These are phyloP conservation scores for Raphidocelis subcapitata DNA, from an alignment of 139 green algal genomes.

Conservation along the genomic window DNA sequence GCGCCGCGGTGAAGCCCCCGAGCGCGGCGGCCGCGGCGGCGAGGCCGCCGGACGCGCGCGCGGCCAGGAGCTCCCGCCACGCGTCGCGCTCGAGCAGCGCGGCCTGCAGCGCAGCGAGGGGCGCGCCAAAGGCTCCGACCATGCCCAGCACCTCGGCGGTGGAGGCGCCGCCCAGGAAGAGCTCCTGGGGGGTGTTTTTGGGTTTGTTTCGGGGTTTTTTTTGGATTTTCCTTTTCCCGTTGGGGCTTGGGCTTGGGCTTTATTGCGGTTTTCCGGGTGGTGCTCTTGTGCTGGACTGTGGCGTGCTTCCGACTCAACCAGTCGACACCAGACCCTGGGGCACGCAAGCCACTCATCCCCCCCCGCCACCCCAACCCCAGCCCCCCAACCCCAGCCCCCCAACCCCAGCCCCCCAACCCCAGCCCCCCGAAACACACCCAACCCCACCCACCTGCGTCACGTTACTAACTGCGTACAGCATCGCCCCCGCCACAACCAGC, in stretches of 20 bases:
- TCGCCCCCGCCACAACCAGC: constrained; percentile 67
- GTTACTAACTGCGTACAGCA: constrained; percentile 71
- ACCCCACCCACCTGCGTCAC: constrained; percentile 49
- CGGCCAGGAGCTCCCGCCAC: constrained; percentile 3
- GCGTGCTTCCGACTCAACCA: too few relatives aligned
- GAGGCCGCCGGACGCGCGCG: constrained; percentile 5
- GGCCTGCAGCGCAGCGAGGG: constrained; percentile 42
- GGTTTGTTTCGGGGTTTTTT: neutral
- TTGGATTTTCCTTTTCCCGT: neutral
- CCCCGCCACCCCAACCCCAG: too few relatives aligned
- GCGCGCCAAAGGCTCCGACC: constrained; percentile 50
- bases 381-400: too few relatives aligned
- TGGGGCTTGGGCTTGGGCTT: too few relatives aligned
- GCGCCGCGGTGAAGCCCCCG: constrained; percentile 42
- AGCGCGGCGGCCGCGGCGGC: constrained; percentile 22
- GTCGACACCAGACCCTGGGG: too few relatives aligned
- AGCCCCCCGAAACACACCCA: too few relatives aligned
- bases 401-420: too few relatives aligned
- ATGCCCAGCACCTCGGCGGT: constrained; percentile 45
- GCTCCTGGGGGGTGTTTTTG: constrained; percentile 23
- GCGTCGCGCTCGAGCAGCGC: constrained; percentile 33
- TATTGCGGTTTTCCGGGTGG: too few relatives aligned
- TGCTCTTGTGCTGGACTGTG: too few relatives aligned
- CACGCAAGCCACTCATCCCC: too few relatives aligned
- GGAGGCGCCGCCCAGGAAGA: constrained; percentile 38